Conservation (phyloP, 2,329 filamentous ascomycete genomes). For the Calonectria naviculata region DNA sequence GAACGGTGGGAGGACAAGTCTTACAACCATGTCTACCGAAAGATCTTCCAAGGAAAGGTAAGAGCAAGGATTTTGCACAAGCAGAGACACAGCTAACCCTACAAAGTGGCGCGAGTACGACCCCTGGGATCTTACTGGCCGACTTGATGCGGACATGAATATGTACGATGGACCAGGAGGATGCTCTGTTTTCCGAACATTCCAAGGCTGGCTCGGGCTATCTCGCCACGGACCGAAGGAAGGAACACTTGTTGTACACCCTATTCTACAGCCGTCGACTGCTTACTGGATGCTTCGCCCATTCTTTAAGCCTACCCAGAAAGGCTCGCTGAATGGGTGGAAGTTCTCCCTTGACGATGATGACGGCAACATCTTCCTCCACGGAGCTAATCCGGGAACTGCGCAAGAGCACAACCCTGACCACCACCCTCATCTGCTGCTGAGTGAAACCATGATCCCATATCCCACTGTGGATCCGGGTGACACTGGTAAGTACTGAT, state of each 20-base stretch:
- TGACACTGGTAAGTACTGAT: background rate
- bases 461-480: background rate
- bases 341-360: background rate
- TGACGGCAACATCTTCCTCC: background rate
- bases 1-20: slow-evolving; percentile 1
- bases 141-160: slow-evolving; percentile 9
- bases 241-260: background rate
- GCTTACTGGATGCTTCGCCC: slow-evolving; percentile 5
- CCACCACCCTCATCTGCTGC: background rate
- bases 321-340: background rate
- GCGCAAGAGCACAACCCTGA: background rate
- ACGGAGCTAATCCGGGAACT: background rate
- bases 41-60: background rate
- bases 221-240: background rate
- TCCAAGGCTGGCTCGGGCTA: background rate
- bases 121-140: background rate
- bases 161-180: slow-evolving; percentile 16
- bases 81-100: background rate
- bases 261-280: background rate
- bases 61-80: background rate
- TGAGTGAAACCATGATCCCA: background rate
- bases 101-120: background rate
- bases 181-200: slow-evolving; percentile 11
- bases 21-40: background rate
- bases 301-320: background rate